Base-by-base conservation (phyloP, 129 eudicot genomes). In the Glebionis coronaria region DNA sequence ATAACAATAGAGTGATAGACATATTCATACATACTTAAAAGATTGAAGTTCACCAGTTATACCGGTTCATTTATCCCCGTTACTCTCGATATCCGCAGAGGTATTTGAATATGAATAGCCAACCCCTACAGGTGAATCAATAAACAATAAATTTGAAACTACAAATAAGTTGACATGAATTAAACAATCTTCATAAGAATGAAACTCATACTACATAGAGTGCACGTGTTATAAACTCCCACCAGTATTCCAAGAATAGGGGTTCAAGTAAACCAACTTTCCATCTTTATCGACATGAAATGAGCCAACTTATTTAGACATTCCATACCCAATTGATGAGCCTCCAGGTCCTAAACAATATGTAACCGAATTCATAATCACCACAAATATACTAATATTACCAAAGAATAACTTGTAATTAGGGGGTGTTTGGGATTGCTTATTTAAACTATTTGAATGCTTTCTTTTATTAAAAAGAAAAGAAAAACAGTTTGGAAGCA, bases 341-440 rank as follows among this genome's bases (percentile, higher is more conserved):
- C 98, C 88, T 46, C 98, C 98, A 69, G 98, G 98, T 62, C 98
- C 98, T 92, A 70, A 42, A n/a, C n/a, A n/a, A n/a, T n/a, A n/a
- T n/a, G n/a, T n/a, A n/a, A n/a, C n/a, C n/a, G n/a, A n/a, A n/a
- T n/a, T n/a, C n/a, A n/a, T n/a, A n/a, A n/a, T n/a, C n/a, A n/a
- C n/a, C n/a, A n/a, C n/a, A n/a, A n/a, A n/a, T n/a, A n/a, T n/a
- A n/a, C n/a, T n/a, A n/a, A n/a, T n/a, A n/a, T n/a, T n/a, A n/a
- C n/a, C n/a, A n/a, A n/a, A n/a, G n/a, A n/a, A n/a, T n/a, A n/a
- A n/a, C n/a, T n/a, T n/a, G n/a, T n/a, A n/a, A n/a, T n/a, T n/a
- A n/a, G n/a, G n/a, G n/a, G n/a, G n/a, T n/a, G n/a, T n/a, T n/a
- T n/a, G n/a, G n/a, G n/a, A n/a, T n/a, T n/a, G n/a, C n/a, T n/a